Conservation (phyloP, 495 filamentous ascomycete genomes). For the Parmelia sp. region DNA sequence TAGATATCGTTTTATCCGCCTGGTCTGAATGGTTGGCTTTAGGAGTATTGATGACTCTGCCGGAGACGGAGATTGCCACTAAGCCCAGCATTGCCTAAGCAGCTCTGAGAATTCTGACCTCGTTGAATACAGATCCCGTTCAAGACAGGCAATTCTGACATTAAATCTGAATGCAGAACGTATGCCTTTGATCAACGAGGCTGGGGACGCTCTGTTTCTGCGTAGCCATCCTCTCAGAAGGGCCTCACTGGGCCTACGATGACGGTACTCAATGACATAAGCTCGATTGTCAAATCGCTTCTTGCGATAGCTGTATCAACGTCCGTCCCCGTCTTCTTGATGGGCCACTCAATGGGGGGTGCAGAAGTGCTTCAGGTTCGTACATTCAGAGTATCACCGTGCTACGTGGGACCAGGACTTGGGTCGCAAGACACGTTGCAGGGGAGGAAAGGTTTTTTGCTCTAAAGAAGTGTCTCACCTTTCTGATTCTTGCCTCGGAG, state of each 20-base stretch:
- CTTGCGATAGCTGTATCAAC: slow-evolving; percentile 29
- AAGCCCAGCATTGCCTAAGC: neutral
- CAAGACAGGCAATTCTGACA: neutral
- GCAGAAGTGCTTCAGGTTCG: slow-evolving; percentile 59
- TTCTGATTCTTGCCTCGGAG: too few relatives aligned
- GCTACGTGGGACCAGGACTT: too few relatives aligned
- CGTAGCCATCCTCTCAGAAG: slow-evolving; percentile 41
- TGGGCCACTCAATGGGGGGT: slow-evolving; percentile 85
- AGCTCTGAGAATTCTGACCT: neutral
- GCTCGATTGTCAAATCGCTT: slow-evolving; percentile 53
- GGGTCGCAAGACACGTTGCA: too few relatives aligned
- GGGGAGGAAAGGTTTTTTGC: too few relatives aligned
- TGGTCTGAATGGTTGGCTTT: neutral
- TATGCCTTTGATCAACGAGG: slow-evolving; percentile 74
- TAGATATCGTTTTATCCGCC: neutral
- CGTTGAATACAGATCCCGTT: neutral
- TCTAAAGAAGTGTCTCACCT: too few relatives aligned
- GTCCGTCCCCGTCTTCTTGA: slow-evolving; percentile 65
- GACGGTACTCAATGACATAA: slow-evolving; percentile 69
- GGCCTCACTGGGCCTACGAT: slow-evolving; percentile 67
- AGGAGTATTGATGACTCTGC: neutral
- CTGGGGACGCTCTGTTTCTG: slow-evolving; percentile 51
- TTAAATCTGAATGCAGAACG: slow-evolving; percentile 30
- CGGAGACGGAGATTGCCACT: neutral
- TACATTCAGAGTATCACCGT: too few relatives aligned